Evolutionary conservation across 2,329 filamentous ascomycete species (phyloP).

Genomic region (Plectosphaerella plurivora): DNA sequence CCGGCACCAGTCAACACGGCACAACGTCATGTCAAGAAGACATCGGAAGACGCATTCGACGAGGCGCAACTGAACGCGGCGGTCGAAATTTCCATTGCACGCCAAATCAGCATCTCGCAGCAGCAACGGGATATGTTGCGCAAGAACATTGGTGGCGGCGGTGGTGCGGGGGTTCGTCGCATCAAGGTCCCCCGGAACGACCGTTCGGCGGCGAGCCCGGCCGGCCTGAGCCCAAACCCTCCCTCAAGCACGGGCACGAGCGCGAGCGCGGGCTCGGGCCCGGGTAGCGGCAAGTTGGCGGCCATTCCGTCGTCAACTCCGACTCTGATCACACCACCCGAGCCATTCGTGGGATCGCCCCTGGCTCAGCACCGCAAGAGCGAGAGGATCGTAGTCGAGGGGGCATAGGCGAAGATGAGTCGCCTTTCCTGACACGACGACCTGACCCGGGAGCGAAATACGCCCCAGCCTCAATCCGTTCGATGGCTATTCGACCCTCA

Average conservation of each 20-base stretch:
- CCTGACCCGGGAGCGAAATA: too few species aligned
- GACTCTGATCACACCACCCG: constrained; percentile 35
- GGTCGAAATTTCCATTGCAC: constrained; percentile 62
- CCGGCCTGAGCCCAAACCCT: not conserved
- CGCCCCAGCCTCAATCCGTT: not conserved
- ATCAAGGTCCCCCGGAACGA: constrained; percentile 14
- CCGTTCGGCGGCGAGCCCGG: constrained; percentile 19
- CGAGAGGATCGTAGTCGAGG: constrained; percentile 49
- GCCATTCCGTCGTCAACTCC: constrained; percentile 37
- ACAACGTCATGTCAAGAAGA: constrained; percentile 25
- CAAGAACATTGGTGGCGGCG: not conserved
- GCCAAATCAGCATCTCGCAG: constrained; percentile 62
- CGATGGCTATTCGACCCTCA: constrained; percentile 1
- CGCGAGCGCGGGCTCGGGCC: not conserved
- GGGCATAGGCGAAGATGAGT: constrained; percentile 21
- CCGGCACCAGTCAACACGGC: constrained; percentile 26
- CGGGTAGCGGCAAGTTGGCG: not conserved
- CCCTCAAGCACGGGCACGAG: too few species aligned
- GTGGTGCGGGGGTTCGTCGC: not conserved
- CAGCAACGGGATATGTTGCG: constrained; percentile 57
- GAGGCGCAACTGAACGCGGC: constrained; percentile 45
- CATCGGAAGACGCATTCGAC: constrained; percentile 29
- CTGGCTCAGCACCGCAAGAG: constrained; percentile 43
- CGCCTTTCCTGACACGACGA: too few species aligned
- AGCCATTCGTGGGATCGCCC: constrained; percentile 21